These are phyloP conservation scores for Trametes gibbosa DNA, from an alignment of 768 basidiomycete species.

Conservation along the genomic window DNA sequence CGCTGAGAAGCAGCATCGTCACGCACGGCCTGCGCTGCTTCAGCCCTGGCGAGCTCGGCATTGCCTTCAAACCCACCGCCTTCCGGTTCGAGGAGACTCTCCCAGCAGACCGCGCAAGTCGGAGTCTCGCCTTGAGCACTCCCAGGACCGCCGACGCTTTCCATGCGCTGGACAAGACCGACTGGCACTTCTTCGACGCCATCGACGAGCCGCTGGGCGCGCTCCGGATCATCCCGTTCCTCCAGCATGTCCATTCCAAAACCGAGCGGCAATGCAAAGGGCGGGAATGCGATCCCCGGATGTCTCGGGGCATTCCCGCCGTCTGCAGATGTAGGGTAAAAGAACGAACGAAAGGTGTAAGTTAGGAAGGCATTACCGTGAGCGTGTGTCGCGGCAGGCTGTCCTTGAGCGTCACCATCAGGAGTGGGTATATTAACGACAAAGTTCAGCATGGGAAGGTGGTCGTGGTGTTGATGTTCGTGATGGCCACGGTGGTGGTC, in stretches of 20 bases:
- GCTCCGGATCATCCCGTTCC: slow-evolving; percentile 59
- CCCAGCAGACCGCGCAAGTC: slow-evolving; percentile 77
- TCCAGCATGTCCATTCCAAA: slow-evolving; percentile 27
- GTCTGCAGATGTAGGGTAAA: slow-evolving; percentile 10
- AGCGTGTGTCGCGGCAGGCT: slow-evolving; percentile 18
- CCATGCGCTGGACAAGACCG: slow-evolving; percentile 64
- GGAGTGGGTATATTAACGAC: slow-evolving; percentile 34
- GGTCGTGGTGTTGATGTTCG: slow-evolving; percentile 3
- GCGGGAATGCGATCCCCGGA: slow-evolving; percentile 25
- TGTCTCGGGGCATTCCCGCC: slow-evolving; percentile 7
- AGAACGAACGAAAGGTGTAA: not conserved
- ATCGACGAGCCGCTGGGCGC: slow-evolving; percentile 59
- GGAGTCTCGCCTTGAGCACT: slow-evolving; percentile 33
- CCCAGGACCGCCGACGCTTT: slow-evolving; percentile 42
- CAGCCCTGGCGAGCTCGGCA: slow-evolving; percentile 8
- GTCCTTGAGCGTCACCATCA: not conserved
- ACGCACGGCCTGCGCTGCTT: slow-evolving; percentile 13
- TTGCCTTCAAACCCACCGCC: slow-evolving; percentile 34
- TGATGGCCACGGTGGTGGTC: not conserved
- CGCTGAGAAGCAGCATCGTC: slow-evolving; percentile 13
- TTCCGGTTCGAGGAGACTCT: slow-evolving; percentile 51
- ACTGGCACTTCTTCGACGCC: slow-evolving; percentile 65
- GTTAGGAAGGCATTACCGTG: slow-evolving; percentile 6
- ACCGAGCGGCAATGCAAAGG: slow-evolving; percentile 23
- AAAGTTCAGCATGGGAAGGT: slow-evolving; percentile 22